Percentiles rank a stretch among this genome's conserved stretches.
Conservation (phyloP, 2,329 filamentous ascomycete species). For the Xylaria sp. region DNA sequence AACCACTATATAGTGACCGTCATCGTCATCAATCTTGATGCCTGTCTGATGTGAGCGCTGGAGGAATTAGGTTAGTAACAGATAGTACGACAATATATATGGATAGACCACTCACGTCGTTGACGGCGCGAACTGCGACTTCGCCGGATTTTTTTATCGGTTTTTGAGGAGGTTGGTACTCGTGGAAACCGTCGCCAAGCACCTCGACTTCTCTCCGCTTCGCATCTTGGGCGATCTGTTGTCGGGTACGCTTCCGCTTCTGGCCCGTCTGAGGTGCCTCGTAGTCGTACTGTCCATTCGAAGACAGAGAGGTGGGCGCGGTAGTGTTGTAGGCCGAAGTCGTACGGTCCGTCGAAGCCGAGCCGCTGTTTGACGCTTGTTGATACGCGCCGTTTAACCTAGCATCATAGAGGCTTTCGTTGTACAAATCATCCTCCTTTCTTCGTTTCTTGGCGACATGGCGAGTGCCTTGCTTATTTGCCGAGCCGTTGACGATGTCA, state of each 20-base stretch:
- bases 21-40: constrained; percentile 90
- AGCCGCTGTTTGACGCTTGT: constrained; percentile 75
- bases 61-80: constrained; percentile 30
- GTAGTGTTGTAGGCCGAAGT: constrained; percentile 85
- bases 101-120: constrained; percentile 65
- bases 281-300: constrained; percentile 71
- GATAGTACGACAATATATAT: neutral
- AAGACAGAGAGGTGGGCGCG: constrained; percentile 81
- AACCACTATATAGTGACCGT: constrained; percentile 95
- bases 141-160: constrained; percentile 91
- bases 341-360: constrained; percentile 85
- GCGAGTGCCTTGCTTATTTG: constrained; percentile 45
- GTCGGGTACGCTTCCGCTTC: constrained; percentile 85
- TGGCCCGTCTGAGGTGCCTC: constrained; percentile 76
- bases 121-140: constrained; percentile 70
- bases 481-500: constrained; percentile 47
- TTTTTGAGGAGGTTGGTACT: constrained; percentile 86
- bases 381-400: constrained; percentile 75
- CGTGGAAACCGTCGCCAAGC: constrained; percentile 75
- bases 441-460: constrained; percentile 80
- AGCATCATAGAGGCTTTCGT: constrained; percentile 78
- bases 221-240: constrained; percentile 83
- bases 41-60: constrained; percentile 55
- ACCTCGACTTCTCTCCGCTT: constrained; percentile 79
- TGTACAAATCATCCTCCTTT: constrained; percentile 68